Evolutionary conservation across 345 rosid genomes (phyloP).

Genomic region (Eucalyptus erythrocorys): DNA sequence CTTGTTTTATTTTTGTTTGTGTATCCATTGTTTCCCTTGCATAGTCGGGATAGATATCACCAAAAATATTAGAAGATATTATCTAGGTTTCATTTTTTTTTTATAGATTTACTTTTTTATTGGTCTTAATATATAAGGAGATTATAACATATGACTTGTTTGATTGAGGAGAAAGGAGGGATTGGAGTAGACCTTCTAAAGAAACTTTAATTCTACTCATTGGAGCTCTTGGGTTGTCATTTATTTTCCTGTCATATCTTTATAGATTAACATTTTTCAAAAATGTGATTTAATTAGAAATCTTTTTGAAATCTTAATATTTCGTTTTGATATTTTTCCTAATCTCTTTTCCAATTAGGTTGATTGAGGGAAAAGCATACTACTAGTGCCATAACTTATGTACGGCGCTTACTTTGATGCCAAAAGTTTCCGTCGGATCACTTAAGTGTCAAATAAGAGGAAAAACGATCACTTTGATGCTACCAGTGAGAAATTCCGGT

Average conservation of each 20-base stretch:
- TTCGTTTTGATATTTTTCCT: background rate
- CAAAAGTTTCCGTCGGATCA: no score
- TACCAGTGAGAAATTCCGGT: no score
- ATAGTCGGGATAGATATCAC: background rate
- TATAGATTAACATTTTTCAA: background rate
- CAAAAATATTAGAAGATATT: background rate
- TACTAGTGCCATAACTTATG: no score
- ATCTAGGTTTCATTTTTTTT: background rate
- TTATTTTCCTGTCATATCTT: background rate
- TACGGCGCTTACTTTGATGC: no score
- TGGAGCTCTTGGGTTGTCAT: background rate
- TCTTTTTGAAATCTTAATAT: background rate
- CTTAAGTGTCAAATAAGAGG: no score
- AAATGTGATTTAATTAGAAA: background rate
- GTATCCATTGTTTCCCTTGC: background rate
- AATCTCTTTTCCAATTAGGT: background rate
- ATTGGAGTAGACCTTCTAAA: background rate
- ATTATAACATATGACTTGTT: background rate
- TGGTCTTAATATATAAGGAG: background rate
- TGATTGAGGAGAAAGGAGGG: background rate
- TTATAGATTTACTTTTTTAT: background rate
- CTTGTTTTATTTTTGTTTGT: background rate
- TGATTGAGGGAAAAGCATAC: no score
- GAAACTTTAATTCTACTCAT: background rate
- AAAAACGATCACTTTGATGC: no score